Percentiles rank a stretch among this genome's conserved stretches.
These are phyloP conservation scores for Starmerella apis DNA, from an alignment of 805 yeast species.

Conservation along the genomic window DNA sequence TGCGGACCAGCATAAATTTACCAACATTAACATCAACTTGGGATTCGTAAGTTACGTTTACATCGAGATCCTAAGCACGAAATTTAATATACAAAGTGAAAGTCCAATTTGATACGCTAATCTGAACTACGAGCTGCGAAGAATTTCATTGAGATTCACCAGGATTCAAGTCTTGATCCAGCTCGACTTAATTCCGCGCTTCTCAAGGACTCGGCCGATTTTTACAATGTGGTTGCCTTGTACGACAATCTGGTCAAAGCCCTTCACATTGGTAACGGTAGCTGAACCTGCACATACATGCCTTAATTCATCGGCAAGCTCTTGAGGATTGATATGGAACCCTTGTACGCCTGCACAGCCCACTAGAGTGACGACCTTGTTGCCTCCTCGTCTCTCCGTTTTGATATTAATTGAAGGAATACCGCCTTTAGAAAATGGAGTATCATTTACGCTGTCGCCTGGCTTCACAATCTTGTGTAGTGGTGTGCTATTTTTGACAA, in stretches of 20 bases:
- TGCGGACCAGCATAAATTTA: too few relatives aligned
- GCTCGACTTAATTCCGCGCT: slow-evolving; percentile 41
- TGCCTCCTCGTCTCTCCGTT: slow-evolving; percentile 69
- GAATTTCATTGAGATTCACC: too few relatives aligned
- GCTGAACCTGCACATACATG: slow-evolving; percentile 84
- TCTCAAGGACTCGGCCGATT: slow-evolving; percentile 38
- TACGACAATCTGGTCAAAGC: slow-evolving; percentile 61
- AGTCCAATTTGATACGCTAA: too few relatives aligned
- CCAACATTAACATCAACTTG: too few relatives aligned
- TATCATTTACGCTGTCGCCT: slow-evolving; percentile 33
- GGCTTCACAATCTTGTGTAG: slow-evolving; percentile 42
- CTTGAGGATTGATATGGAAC: slow-evolving; percentile 53
- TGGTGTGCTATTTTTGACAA: slow-evolving; percentile 40
- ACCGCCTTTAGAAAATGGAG: slow-evolving; percentile 47
- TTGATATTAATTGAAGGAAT: slow-evolving; percentile 56
- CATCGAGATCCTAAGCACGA: too few relatives aligned
- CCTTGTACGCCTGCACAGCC: slow-evolving; percentile 47
- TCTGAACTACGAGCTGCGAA: too few relatives aligned
- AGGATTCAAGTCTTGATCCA: slow-evolving; percentile 42
- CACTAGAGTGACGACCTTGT: slow-evolving; percentile 67
- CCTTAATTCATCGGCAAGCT: slow-evolving; percentile 57
- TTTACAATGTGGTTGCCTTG: slow-evolving; percentile 76
- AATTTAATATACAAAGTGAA: too few relatives aligned
- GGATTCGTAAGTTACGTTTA: too few relatives aligned
- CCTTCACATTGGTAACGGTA: slow-evolving; percentile 44